Evolutionary conservation across 257 asterid genomes (phyloP).

Genomic region (Sherardia arvensis): DNA sequence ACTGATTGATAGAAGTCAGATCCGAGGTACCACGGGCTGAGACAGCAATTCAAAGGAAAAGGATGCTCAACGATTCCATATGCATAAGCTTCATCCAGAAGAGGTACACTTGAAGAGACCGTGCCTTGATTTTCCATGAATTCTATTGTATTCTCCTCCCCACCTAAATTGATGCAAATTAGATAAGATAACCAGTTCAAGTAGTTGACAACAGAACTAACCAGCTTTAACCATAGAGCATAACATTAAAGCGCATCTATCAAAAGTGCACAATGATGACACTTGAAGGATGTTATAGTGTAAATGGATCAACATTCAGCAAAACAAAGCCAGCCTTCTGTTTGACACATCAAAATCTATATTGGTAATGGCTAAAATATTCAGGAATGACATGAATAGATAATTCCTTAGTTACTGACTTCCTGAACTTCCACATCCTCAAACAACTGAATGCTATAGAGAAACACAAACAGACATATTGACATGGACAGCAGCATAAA

Average conservation of each 20-base stretch:
- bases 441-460: background rate
- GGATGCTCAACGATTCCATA: slow-evolving; percentile 96
- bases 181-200: background rate
- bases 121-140: slow-evolving; percentile 76
- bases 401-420: background rate
- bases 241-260: background rate
- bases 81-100: slow-evolving; percentile 86
- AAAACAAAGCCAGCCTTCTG: background rate
- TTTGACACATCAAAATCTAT: background rate
- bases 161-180: slow-evolving; percentile 44
- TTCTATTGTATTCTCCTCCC: slow-evolving; percentile 76
- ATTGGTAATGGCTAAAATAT: background rate
- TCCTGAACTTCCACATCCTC: background rate
- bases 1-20: slow-evolving; percentile 90
- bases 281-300: background rate
- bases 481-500: background rate
- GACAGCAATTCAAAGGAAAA: slow-evolving; percentile 69
- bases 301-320: background rate
- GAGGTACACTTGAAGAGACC: slow-evolving; percentile 62
- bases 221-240: background rate
- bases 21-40: slow-evolving; percentile 75
- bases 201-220: background rate
- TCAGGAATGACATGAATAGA: background rate
- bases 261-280: background rate
- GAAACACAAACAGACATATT: background rate